Evolutionary conservation across 345 rosid genomes (phyloP).

Genomic region (Gossypium longicalyx): DNA sequence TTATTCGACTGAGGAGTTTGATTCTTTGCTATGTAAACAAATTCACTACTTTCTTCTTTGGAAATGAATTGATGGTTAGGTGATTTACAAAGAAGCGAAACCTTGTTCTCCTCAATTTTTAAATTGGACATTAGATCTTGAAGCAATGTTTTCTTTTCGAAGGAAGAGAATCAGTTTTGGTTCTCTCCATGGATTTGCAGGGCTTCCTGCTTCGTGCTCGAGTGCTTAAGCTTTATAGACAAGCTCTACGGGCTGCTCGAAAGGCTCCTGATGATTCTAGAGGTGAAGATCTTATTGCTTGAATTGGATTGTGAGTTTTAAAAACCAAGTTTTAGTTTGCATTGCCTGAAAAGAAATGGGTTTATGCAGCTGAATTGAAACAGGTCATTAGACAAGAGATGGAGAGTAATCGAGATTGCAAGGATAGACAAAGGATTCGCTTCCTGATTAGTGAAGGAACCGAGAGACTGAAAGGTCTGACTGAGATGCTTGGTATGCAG

Average conservation of each 20-base stretch:
- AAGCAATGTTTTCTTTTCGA: background rate
- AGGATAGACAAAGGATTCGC: constrained; percentile 62
- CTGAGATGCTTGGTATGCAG: constrained; percentile 89
- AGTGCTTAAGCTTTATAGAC: constrained; percentile 78
- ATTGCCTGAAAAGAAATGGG: constrained; percentile 14
- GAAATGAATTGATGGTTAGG: background rate
- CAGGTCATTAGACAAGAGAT: constrained; percentile 62
- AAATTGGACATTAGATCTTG: background rate
- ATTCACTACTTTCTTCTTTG: background rate
- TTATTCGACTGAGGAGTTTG: background rate
- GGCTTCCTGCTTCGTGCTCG: constrained; percentile 79
- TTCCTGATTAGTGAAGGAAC: constrained; percentile 72
- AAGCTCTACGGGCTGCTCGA: constrained; percentile 60
- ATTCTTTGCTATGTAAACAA: background rate
- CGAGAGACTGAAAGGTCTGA: constrained; percentile 61
- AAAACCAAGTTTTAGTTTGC: background rate
- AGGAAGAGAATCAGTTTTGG: constrained; percentile 32
- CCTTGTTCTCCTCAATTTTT: background rate
- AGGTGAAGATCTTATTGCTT: constrained; percentile 33
- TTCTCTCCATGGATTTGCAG: constrained; percentile 53
- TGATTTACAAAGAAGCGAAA: background rate
- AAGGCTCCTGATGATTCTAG: constrained; percentile 63
- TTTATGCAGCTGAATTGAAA: constrained; percentile 51
- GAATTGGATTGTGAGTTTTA: background rate
- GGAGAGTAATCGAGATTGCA: constrained; percentile 61